Percentiles rank a stretch among this genome's conserved stretches.
phyloP scores from a whole-genome alignment of 192 early-diverging fungal species.

The Backusella psychrophila region DNA sequence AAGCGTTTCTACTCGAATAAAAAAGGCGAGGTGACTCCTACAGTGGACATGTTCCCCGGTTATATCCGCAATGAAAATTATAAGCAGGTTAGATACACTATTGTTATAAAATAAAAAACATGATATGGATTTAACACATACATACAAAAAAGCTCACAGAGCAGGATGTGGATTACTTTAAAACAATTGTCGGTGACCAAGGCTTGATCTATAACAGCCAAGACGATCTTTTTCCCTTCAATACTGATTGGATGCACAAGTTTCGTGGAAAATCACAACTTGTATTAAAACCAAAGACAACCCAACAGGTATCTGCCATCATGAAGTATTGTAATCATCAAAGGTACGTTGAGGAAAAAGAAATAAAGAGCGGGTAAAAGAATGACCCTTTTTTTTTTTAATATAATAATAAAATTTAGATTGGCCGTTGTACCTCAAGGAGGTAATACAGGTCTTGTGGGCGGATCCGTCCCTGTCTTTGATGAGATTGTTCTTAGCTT shows the following conservation, averaged over 20 bases:
- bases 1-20: constrained; percentile 16
- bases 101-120: not conserved
- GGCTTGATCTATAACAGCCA: constrained; percentile 46
- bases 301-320: constrained; percentile 79
- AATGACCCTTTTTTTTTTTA: not conserved
- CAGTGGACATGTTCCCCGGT: constrained; percentile 50
- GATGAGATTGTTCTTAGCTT: constrained; percentile 91
- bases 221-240: constrained; percentile 67
- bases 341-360: constrained; percentile 10
- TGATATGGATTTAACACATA: not conserved
- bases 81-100: constrained; percentile 33
- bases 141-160: constrained; percentile 42
- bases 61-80: constrained; percentile 40
- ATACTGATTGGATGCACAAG: constrained; percentile 94
- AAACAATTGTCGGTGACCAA: constrained; percentile 44
- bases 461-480: constrained; percentile 92
- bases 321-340: constrained; percentile 86
- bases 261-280: constrained; percentile 81
- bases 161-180: constrained; percentile 61
- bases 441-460: constrained; percentile 97
- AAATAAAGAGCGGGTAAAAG: not conserved
- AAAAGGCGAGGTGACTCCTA: constrained; percentile 23
- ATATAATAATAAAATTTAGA: constrained; percentile 1
- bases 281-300: constrained; percentile 85
- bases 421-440: constrained; percentile 97